phyloP scores from a whole-genome alignment of 495 filamentous ascomycete genomes.

The Penicillium psychrofluorescens region DNA sequence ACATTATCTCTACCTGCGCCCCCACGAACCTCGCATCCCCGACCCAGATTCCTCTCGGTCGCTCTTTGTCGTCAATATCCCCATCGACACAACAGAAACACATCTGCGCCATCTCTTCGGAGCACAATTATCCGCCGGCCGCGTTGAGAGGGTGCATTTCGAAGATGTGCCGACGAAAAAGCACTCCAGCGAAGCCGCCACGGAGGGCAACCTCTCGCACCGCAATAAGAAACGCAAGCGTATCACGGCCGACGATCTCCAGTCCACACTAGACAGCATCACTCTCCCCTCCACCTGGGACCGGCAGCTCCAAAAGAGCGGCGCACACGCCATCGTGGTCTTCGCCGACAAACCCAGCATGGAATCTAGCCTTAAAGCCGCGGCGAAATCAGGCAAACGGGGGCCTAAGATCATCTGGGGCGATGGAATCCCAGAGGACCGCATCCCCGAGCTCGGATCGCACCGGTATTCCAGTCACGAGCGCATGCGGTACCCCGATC shows the following conservation, averaged over 20 bases:
- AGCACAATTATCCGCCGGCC: slow-evolving; percentile 59
- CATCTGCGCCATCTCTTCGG: slow-evolving; percentile 72
- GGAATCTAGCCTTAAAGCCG: slow-evolving; percentile 64
- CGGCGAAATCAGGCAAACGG: slow-evolving; percentile 53
- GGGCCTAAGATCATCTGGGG: slow-evolving; percentile 51
- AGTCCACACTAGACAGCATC: slow-evolving; percentile 42
- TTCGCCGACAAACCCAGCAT: slow-evolving; percentile 76
- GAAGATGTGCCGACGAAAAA: slow-evolving; percentile 47
- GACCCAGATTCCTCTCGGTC: slow-evolving; percentile 64
- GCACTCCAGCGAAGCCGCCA: slow-evolving; percentile 8
- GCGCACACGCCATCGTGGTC: slow-evolving; percentile 68
- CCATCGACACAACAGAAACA: slow-evolving; percentile 70
- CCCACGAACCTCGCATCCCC: slow-evolving; percentile 70
- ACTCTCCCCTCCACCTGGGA: slow-evolving; percentile 67
- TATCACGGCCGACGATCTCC: slow-evolving; percentile 42
- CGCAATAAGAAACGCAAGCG: slow-evolving; percentile 62
- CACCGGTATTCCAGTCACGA: slow-evolving; percentile 56
- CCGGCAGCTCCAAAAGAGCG: slow-evolving; percentile 60
- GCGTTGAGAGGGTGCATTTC: slow-evolving; percentile 71
- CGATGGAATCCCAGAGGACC: slow-evolving; percentile 42
- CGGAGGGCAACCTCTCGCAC: slow-evolving; percentile 19
- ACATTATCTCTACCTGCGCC: slow-evolving; percentile 83
- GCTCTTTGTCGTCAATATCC: slow-evolving; percentile 82
- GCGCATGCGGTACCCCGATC: slow-evolving; percentile 59
- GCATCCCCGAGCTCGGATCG: slow-evolving; percentile 50